Percentiles rank a stretch among this genome's conserved stretches.
Evolutionary conservation across 2,329 filamentous ascomycete species (phyloP).

Genomic region (Corinectria fuckeliana): DNA sequence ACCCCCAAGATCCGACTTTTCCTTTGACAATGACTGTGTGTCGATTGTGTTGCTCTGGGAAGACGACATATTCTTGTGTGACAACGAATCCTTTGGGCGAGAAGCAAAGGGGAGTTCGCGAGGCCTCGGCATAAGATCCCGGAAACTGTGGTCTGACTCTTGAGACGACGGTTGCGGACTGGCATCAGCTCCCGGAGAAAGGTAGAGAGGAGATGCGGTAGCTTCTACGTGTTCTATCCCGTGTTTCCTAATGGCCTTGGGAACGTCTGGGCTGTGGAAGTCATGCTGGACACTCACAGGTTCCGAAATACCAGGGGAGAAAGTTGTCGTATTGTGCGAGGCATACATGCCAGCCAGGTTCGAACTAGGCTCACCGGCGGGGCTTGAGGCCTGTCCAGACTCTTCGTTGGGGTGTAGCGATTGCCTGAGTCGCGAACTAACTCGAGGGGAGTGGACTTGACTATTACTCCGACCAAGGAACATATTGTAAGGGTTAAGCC

Average conservation of each 20-base stretch:
- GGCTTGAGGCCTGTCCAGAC: not conserved
- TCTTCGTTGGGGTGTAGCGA: slow-evolving; percentile 19
- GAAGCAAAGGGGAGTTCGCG: slow-evolving; percentile 40
- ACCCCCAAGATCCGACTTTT: not conserved
- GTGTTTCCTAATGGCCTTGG: not conserved
- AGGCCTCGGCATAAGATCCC: slow-evolving; percentile 40
- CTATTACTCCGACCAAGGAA: slow-evolving; percentile 21
- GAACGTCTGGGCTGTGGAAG: not conserved
- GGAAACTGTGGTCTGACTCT: slow-evolving; percentile 26
- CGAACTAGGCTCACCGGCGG: not conserved
- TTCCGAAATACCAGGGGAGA: not conserved
- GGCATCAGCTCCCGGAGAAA: not conserved
- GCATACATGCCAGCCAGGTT: not conserved
- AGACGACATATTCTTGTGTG: not conserved
- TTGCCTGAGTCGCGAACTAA: slow-evolving; percentile 39
- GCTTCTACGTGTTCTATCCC: not conserved
- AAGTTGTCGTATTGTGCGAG: not conserved
- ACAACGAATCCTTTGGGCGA: not conserved
- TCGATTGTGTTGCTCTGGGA: not conserved
- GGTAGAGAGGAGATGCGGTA: not conserved
- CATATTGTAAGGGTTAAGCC: slow-evolving; percentile 36
- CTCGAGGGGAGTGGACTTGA: slow-evolving; percentile 29
- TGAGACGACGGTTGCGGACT: not conserved
- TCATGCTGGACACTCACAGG: too few species aligned
- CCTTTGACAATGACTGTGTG: not conserved